Base-by-base conservation (phyloP, 441 rosid species). In the Eutrema salsugineum region DNA sequence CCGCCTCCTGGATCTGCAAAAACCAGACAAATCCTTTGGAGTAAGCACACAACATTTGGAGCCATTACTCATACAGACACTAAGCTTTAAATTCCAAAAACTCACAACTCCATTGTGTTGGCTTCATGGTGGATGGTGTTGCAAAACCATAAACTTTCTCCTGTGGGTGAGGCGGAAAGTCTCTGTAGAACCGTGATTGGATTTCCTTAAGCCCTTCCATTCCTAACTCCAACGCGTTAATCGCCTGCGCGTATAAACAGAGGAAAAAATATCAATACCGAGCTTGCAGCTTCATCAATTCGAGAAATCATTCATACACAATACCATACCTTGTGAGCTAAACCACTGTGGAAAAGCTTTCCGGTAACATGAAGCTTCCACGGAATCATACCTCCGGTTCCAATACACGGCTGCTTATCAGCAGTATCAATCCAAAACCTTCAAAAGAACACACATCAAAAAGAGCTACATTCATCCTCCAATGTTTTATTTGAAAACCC, bases 361-460 rank as follows among this genome's bases (percentile, higher is more conserved):
- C 99, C 99, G 0, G 91, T 88, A 35, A 80, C 90, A 55, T 86
- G 91, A 79, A 94, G 91, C 80, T 84, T 92, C 99, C 98, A 94
- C 1, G 99, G 98, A 58, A 94, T 85, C 89, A 85, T 85, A 73
- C 99, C 99, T 40, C 99, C 99, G 6, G 98, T 92, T 78, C 99
- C 99, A 77, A 94, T 81, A 82, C 98, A 94, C 56, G 98, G 99
- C 78, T 94, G 99, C 72, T 94, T 94, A 81, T 94, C 98, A 12
- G 99, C 99, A 1, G 96, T 87, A 73, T 94, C 99, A 74, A 92
- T 92, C 99, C 99, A 94, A 82, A 44, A 94, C 60, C 99, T 94
- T 80, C 48, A 60, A 38, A 72, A 57, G 33, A 54, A 47, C 0
- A 68, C 51, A 42, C 39, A 61, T 5, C 0, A 24, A 6, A 69